Conservation (phyloP, 2,329 filamentous ascomycete genomes). For the Monosporascus sp. region DNA sequence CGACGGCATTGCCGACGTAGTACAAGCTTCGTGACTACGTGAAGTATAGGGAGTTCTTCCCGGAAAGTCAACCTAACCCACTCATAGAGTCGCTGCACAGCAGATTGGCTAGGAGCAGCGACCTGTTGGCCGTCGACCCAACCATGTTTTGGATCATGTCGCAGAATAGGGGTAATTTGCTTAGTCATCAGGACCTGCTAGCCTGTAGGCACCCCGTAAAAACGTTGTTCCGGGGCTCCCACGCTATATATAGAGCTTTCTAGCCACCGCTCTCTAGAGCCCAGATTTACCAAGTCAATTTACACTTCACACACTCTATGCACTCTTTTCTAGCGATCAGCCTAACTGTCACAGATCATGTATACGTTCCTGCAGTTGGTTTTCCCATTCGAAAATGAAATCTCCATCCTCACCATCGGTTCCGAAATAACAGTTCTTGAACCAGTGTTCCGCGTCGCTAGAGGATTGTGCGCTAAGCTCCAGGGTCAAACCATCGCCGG, state of each 20-base stretch:
- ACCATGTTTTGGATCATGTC: conserved; percentile 25
- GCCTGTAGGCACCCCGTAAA: no score
- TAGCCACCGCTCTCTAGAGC: no score
- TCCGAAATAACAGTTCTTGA: conserved; percentile 23
- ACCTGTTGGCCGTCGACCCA: conserved; percentile 24
- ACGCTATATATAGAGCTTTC: no score
- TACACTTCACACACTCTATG: no score
- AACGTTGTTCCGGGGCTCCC: no score
- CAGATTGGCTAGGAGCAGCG: conserved; percentile 14
- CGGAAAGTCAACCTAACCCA: conserved; percentile 1
- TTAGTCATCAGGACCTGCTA: no score
- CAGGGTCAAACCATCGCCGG: conserved; percentile 19
- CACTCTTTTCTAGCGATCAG: no score
- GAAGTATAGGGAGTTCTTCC: conserved; percentile 18
- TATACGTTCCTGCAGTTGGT: background rate
- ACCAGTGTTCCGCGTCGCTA: conserved; percentile 31
- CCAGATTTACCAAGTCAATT: no score
- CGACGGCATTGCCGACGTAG: conserved; percentile 31
- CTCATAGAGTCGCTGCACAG: conserved; percentile 22
- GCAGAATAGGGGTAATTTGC: conserved; percentile 1
- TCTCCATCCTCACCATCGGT: conserved; percentile 16
- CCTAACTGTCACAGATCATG: no score
- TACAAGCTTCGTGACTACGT: conserved; percentile 25
- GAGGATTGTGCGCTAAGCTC: conserved; percentile 30
- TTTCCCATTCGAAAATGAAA: background rate